Base-by-base conservation (phyloP, 73 alveolate genomes). In the Tetrahymena thermophila region DNA sequence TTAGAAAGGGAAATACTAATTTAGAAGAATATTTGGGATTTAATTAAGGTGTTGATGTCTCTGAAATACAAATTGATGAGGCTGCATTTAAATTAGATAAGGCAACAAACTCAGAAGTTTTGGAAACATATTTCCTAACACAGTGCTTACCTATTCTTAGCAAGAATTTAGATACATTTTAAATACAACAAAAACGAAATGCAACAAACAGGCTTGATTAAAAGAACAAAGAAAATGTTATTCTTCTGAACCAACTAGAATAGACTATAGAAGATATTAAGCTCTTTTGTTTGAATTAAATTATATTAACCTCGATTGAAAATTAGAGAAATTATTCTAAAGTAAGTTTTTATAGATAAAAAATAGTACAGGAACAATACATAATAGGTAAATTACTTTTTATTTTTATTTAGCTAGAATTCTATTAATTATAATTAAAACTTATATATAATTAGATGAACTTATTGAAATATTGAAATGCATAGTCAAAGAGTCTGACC, bases 111-210 rank as follows among this genome's bases (percentile, higher is more conserved):
- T 34, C 71, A 50, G 97, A 95, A 93, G 89, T 95, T 0, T 56
- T 85, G 35, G 97, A 95, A 93, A 95, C 97, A 23, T 95, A 94
- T 4, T 95, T 95, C 93, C 43, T 95, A 35, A 94, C 94, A 6
- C 84, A 94, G 9, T 95, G 97, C 56, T 95, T 85, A 43, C 97
- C 97, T 10, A 40, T 95, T 21, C 42, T 95, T 42, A 85, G 95
- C 37, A 95, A 95, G 31, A 85, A 85, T 25, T 43, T 95, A n/a
- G 84, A 71, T 21, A 95, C 89, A 7, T 85, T 95, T 21, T 56
- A 93, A n/a, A 84, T 85, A 21, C 85, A 85, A 43, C 42, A 93
- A 50, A 95, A 42, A 0, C 50, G 34, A 84, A 93, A 44, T 89
- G 31, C 35, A 11, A 40, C 55, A 85, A 95, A 89, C 25, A 95